phyloP scores from a whole-genome alignment of 176 grass and related monocot genomes.

The Carex pumila region DNA sequence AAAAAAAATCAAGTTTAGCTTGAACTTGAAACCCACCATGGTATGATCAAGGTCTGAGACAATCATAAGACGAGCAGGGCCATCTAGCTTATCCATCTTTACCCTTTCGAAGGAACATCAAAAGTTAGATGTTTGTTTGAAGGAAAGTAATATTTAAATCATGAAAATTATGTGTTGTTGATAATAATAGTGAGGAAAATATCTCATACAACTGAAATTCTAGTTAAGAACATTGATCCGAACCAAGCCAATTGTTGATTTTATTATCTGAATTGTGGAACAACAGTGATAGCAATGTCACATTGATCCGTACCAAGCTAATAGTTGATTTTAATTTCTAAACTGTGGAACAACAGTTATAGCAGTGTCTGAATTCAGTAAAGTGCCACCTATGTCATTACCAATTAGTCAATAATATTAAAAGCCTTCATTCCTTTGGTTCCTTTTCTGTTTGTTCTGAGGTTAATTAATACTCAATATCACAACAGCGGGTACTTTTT shows the following conservation, averaged over 20 bases:
- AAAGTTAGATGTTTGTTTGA: not conserved
- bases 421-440: not conserved
- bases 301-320: not conserved
- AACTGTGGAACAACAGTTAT: not conserved
- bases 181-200: not conserved
- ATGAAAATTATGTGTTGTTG: not conserved
- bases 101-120: not conserved
- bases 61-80: slow-evolving; percentile 80
- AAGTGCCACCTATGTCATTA: not conserved
- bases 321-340: not conserved
- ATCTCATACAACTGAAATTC: not conserved
- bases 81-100: slow-evolving; percentile 71
- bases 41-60: slow-evolving; percentile 98
- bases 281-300: not conserved
- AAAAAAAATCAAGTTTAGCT: not conserved
- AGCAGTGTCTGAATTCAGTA: not conserved
- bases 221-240: not conserved
- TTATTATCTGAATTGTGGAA: not conserved
- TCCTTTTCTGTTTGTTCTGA: not conserved
- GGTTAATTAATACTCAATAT: not conserved
- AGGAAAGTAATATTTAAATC: not conserved
- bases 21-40: slow-evolving; percentile 44
- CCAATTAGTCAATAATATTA: not conserved
- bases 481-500: not conserved
- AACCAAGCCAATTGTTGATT: not conserved